These are phyloP conservation scores for Penicillium italicum DNA, from an alignment of 2,329 filamentous ascomycete genomes.

Conservation along the genomic window DNA sequence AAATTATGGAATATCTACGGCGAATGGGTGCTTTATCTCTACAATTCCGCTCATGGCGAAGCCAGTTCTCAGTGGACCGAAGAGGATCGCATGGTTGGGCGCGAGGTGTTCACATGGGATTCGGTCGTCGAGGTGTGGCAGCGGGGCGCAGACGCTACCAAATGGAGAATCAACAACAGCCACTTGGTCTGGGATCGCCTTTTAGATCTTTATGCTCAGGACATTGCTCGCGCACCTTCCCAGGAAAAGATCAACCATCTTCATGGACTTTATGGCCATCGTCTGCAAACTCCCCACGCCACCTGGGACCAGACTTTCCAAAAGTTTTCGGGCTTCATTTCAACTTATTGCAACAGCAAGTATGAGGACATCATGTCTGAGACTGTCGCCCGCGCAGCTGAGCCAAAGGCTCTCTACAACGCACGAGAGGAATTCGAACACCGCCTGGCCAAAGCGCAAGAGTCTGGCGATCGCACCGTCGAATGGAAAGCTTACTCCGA, in stretches of 20 bases:
- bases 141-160: conserved; percentile 54
- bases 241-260: conserved; percentile 50
- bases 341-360: conserved; percentile 50
- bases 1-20: conserved; percentile 61
- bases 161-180: conserved; percentile 60
- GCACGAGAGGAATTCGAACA: conserved; percentile 55
- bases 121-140: conserved; percentile 55
- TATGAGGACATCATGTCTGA: conserved; percentile 60
- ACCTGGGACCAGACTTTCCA: conserved; percentile 59
- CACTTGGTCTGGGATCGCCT: conserved; percentile 61
- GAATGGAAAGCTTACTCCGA: conserved; percentile 56
- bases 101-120: conserved; percentile 58
- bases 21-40: conserved; percentile 57
- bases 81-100: conserved; percentile 56
- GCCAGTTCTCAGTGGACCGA: conserved; percentile 46
- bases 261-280: conserved; percentile 50
- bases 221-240: conserved; percentile 48
- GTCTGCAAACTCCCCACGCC: conserved; percentile 57
- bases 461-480: conserved; percentile 50
- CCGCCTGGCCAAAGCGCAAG: conserved; percentile 50
- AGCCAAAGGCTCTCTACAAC: conserved; percentile 53
- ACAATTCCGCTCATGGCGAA: conserved; percentile 50
- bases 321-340: conserved; percentile 58
- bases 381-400: conserved; percentile 49
- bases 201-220: conserved; percentile 53